Evolutionary conservation across 1,139 yeast genomes (phyloP), one percentile per base, ranked within the genome.

Genomic region (Chernovozyma sophiae-reginae): DNA sequence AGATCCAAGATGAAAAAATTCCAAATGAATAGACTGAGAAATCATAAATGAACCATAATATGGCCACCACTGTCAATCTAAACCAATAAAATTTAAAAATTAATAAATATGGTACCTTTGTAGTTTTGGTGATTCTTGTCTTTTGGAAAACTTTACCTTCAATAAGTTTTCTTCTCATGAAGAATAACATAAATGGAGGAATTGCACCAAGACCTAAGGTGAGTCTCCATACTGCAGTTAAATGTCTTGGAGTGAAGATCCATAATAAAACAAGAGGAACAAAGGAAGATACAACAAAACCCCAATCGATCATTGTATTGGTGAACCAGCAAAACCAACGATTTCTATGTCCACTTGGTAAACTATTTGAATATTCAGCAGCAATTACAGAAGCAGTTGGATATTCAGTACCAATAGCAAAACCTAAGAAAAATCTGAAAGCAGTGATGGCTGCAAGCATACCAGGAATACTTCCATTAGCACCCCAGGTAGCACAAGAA

Each of bases 341-440:
- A 65, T 90, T 90, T 67, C 97, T 82, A 42, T 74, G 72, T 41
- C 95, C 95, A 10, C 79, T 71, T 19, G 92, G 86, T 50, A 89
- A 67, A 49, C 77, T 67, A 41, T 84, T 80, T 30, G 95, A 82
- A 33, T 95, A 94, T 62, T 90, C 97, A 23, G 96, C 90, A 46
- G 95, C 87, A 33, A 95, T 95, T 20, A 90, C 94, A 2, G 96
- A 85, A 27, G 96, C 87, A 18, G 95, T 83, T 32, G 96, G 96
- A 56, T 90, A 90, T 64, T 90, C 97, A 36, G 95, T 90, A 47
- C 92, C 92, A 52, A 79, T 77, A 45, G 89, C 94, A 47, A 84
- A 72, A 59, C 96, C 97, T 37, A 90, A 68, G 58, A 90, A 84
- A 62, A 86, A 86, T 57, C 97, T 75, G 59, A 84, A 86, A 14